A percentile compares a stretch with the other conserved stretches of the same genome.
Conservation (phyloP, 2,329 filamentous ascomycete genomes). For the Fusarium sp. region DNA sequence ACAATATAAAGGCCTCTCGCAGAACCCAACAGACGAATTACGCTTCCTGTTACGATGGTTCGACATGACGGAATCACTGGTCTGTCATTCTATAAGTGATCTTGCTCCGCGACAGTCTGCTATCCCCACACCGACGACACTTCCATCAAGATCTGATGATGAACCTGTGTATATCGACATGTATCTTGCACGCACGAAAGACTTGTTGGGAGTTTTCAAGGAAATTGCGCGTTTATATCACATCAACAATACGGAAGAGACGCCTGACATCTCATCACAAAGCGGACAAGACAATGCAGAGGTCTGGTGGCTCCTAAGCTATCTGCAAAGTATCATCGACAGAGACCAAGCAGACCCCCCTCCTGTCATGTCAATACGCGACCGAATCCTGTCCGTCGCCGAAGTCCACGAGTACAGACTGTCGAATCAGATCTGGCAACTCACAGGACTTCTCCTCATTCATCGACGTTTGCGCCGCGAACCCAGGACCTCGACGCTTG, state of each 20-base stretch:
- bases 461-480: constrained; percentile 29
- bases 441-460: constrained; percentile 30
- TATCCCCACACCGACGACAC: constrained; percentile 32
- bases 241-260: not conserved
- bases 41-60: constrained; percentile 36
- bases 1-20: constrained; percentile 11
- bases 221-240: constrained; percentile 28
- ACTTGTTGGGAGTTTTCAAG: constrained; percentile 31
- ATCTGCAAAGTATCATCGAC: constrained; percentile 29
- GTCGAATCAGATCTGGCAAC: constrained; percentile 39
- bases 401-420: constrained; percentile 33
- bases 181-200: constrained; percentile 35
- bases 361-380: constrained; percentile 28
- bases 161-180: constrained; percentile 38
- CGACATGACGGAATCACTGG: constrained; percentile 38
- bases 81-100: constrained; percentile 31
- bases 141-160: constrained; percentile 6
- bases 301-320: constrained; percentile 26
- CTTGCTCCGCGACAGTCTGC: constrained; percentile 25
- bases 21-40: constrained; percentile 30
- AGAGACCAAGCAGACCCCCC: constrained; percentile 24
- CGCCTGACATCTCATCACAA: not conserved
- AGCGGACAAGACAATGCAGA: constrained; percentile 2
- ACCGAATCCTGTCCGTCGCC: constrained; percentile 12
- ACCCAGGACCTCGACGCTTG: constrained; percentile 13